Evolutionary conservation across 176 grass and related monocot species (phyloP).

Genomic region (Oryza meridionalis): DNA sequence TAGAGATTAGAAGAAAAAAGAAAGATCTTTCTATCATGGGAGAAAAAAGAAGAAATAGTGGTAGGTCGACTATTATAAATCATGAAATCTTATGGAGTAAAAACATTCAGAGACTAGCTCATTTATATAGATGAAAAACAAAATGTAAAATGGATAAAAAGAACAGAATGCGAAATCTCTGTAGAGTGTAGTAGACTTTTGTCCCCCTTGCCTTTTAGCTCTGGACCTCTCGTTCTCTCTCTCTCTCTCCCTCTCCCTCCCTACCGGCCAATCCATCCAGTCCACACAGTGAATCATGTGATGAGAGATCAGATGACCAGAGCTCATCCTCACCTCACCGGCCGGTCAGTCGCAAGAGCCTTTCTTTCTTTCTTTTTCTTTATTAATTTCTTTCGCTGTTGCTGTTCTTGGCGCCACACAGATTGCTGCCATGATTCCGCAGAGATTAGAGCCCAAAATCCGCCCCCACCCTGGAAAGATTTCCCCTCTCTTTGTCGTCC

Average conservation of each 20-base stretch:
- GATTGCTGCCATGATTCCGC: constrained; percentile 51
- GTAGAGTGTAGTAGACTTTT: neutral
- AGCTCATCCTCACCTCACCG: too few species aligned
- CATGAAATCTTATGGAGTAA: too few species aligned
- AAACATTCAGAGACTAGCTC: too few species aligned
- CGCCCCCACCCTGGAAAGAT: constrained; percentile 5
- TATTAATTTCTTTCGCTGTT: neutral
- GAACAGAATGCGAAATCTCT: neutral
- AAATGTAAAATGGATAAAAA: neutral
- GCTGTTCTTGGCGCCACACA: constrained; percentile 18
- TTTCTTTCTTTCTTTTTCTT: neutral
- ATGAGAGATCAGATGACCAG: constrained; percentile 22
- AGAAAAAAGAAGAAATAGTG: neutral
- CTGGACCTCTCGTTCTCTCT: neutral
- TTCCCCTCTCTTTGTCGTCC: constrained; percentile 32
- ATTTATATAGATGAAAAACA: too few species aligned
- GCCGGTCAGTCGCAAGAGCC: neutral
- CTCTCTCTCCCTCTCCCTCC: neutral
- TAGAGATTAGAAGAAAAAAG: too few species aligned
- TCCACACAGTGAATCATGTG: constrained; percentile 29
- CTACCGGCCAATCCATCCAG: neutral
- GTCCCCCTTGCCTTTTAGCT: neutral
- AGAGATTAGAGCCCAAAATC: constrained; percentile 19
- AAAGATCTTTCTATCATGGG: neutral
- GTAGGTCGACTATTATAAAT: neutral